Conservation (phyloP, 805 yeast species). For the Kazachstania taianensis region DNA sequence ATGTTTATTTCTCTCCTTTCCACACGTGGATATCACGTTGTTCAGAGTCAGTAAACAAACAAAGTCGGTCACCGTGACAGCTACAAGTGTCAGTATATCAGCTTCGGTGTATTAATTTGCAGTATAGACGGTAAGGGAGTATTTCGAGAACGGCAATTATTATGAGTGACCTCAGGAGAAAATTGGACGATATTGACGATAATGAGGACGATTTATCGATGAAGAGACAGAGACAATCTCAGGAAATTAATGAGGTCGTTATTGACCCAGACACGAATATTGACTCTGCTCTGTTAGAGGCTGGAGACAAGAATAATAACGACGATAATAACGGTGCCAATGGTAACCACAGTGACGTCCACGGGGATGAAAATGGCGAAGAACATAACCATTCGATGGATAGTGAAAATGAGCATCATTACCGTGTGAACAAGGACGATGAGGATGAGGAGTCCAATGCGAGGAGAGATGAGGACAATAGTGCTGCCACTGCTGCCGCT, state of each 20-base stretch:
- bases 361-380: constrained; percentile 3
- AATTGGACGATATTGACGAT: neutral
- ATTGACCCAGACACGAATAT: constrained; percentile 20
- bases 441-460: neutral
- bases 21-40: constrained; percentile 30
- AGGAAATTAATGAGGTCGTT: neutral
- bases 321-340: neutral
- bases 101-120: neutral
- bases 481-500: constrained; percentile 2
- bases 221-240: constrained; percentile 6
- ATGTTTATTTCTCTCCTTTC: too few relatives aligned
- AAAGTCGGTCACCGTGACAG: neutral
- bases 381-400: constrained; percentile 4
- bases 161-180: constrained; percentile 1
- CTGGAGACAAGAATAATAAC: constrained; percentile 3
- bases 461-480: neutral
- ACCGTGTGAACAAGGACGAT: constrained; percentile 10
- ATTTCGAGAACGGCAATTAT: neutral
- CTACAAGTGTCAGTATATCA: neutral
- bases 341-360: neutral
- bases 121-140: neutral
- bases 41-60: constrained; percentile 2
- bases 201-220: neutral
- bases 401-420: neutral
- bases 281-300: constrained; percentile 24